Base-by-base conservation (phyloP, 345 rosid species). In the Dimocarpus longan region DNA sequence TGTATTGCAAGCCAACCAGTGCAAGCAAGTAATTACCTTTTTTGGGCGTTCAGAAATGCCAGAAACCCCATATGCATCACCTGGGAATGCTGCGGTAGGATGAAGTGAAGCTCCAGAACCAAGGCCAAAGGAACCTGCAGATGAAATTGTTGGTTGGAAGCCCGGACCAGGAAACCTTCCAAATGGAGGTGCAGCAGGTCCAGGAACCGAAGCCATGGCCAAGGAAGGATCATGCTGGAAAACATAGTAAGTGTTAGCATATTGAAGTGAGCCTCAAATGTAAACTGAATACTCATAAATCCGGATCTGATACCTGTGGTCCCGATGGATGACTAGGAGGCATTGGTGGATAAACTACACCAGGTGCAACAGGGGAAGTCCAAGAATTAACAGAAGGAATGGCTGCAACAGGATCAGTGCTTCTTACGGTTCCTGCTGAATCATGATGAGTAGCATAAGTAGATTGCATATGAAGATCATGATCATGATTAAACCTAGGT, bases 21-120 rank as follows among this genome's bases (percentile, higher is more conserved):
- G 44, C 71, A 82, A 37, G 76, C 56, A 12, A 15, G 13, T 66
- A 64, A 66, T 70, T 79, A 94, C 99, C 91, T 94, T 96, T 82
- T 91, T 94, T 50, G 98, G 95, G 52, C 95, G 97, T 76, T 91
- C 97, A 76, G 89, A 76, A 79, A 83, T 77, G 82, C 89, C 75
- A 63, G 92, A 80, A 84, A 90, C 79, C 83, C 91, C 93, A 83
- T 90, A 93, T n/a, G 89, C 83, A 78, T 96, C 98, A 48, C 85
- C 92, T 78, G 92, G 78, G 79, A 90, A 94, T 66, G 91, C 87
- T 78, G 92, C 54, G 71, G 84, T 67, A 71, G 95, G 89, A 83
- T 90, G 95, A 76, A 88, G 83, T 66, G 85, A 82, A 32, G 86
- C 79, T 83, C 93, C 95, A 39, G 89, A 78, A 71, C 90, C 88